Evolutionary conservation across 1,284 basidiomycete genomes (phyloP).

Genomic region (Paramarasmius palmivorus): DNA sequence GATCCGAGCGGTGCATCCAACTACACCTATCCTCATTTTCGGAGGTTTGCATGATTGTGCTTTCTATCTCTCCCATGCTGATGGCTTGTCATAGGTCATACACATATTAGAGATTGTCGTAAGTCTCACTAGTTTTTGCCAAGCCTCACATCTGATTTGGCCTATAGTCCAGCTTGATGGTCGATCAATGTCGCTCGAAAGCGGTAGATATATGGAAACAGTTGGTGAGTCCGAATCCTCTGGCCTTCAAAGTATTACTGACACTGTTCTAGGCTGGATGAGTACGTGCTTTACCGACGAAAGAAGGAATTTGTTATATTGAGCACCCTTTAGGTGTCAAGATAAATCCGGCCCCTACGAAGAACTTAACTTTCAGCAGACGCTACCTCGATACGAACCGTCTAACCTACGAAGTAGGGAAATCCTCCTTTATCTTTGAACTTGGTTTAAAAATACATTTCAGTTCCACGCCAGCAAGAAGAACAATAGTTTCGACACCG

Average conservation of each 20-base stretch:
- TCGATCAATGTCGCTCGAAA: slow-evolving; percentile 72
- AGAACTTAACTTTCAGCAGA: slow-evolving; percentile 59
- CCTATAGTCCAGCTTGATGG: slow-evolving; percentile 54
- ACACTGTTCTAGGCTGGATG: neutral
- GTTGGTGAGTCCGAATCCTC: slow-evolving; percentile 48
- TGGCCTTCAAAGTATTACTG: neutral
- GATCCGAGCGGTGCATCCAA: slow-evolving; percentile 69
- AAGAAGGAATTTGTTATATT: neutral
- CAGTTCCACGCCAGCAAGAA: slow-evolving; percentile 58
- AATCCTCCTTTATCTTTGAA: slow-evolving; percentile 22
- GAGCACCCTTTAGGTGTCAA: slow-evolving; percentile 42
- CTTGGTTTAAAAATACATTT: slow-evolving; percentile 30
- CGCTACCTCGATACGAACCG: slow-evolving; percentile 77
- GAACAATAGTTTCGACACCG: slow-evolving; percentile 57
- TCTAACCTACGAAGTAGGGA: slow-evolving; percentile 67
- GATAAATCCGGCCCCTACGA: slow-evolving; percentile 41
- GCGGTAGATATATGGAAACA: slow-evolving; percentile 88
- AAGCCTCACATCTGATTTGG: slow-evolving; percentile 18
- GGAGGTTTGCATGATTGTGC: slow-evolving; percentile 60
- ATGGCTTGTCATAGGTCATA: slow-evolving; percentile 27
- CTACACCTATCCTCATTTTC: slow-evolving; percentile 78
- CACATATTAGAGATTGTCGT: slow-evolving; percentile 46
- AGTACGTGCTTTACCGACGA: neutral
- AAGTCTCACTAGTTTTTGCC: slow-evolving; percentile 38
- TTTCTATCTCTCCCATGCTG: neutral